phyloP scores from a whole-genome alignment of 139 green algal species.

The Dunaliella sp. region DNA sequence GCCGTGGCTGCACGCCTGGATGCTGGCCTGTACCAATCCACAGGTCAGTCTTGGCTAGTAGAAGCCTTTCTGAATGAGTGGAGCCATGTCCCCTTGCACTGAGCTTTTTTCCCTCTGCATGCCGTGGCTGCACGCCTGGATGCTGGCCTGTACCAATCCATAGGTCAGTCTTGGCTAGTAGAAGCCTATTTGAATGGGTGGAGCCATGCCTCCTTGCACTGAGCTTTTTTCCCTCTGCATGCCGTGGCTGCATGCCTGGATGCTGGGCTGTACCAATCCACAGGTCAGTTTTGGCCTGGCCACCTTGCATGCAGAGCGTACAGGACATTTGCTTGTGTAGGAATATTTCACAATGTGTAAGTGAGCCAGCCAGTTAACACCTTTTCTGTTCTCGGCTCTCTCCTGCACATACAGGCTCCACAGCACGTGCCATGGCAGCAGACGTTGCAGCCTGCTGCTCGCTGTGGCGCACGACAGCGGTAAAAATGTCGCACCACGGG shows the following conservation, averaged over 20 bases:
- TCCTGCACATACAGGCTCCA: conserved; percentile 26
- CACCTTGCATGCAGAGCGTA: too few relatives aligned
- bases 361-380: too few relatives aligned
- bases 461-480: conserved; percentile 46
- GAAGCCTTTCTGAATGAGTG: not conserved
- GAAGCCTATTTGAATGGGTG: not conserved
- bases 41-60: conserved; percentile 8
- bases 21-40: conserved; percentile 41
- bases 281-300: conserved; percentile 9
- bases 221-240: too few relatives aligned
- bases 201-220: too few relatives aligned
- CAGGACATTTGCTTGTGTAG: too few relatives aligned
- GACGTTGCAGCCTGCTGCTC: conserved; percentile 47
- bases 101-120: too few relatives aligned
- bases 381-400: too few relatives aligned
- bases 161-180: conserved; percentile 6
- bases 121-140: conserved; percentile 41
- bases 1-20: conserved; percentile 41
- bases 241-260: conserved; percentile 41
- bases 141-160: conserved; percentile 41
- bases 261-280: conserved; percentile 41
- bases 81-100: too few relatives aligned
- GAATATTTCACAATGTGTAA: too few relatives aligned
- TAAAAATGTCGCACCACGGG: conserved; percentile 5
- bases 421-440: conserved; percentile 45